phyloP scores from a whole-genome alignment of 805 yeast genomes.

The Nakazawaea wickerhamii region DNA sequence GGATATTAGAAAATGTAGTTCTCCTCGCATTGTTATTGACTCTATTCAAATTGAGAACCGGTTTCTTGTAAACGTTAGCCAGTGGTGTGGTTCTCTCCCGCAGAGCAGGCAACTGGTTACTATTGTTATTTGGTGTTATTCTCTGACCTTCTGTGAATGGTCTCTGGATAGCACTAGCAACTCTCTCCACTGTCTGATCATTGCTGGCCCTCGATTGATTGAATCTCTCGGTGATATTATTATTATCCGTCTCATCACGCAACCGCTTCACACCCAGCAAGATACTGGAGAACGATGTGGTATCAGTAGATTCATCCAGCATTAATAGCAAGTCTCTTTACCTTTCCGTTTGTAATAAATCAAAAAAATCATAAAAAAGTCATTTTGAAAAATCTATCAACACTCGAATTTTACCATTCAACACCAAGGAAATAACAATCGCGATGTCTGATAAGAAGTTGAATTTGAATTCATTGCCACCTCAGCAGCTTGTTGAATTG shows the following conservation, averaged over 20 bases:
- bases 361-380: neutral
- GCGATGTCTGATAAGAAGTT: slow-evolving; percentile 21
- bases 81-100: neutral
- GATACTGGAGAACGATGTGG: slow-evolving; percentile 66
- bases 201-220: slow-evolving; percentile 15
- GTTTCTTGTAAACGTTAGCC: slow-evolving; percentile 8
- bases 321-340: neutral
- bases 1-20: slow-evolving; percentile 31
- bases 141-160: slow-evolving; percentile 12
- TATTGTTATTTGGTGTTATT: slow-evolving; percentile 1
- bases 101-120: too few species aligned
- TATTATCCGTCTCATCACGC: slow-evolving; percentile 35
- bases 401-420: neutral
- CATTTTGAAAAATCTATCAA: neutral
- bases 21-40: slow-evolving; percentile 12
- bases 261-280: slow-evolving; percentile 63
- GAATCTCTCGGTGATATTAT: slow-evolving; percentile 12
- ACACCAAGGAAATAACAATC: neutral
- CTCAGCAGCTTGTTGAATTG: slow-evolving; percentile 81
- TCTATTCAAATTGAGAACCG: neutral
- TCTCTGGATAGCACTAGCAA: slow-evolving; percentile 5
- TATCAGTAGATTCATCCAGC: slow-evolving; percentile 28
- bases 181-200: slow-evolving; percentile 9
- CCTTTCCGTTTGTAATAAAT: neutral
- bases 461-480: slow-evolving; percentile 65